These are phyloP conservation scores for Pseudozyma pruni DNA, from an alignment of 1,284 basidiomycete species.

Conservation along the genomic window DNA sequence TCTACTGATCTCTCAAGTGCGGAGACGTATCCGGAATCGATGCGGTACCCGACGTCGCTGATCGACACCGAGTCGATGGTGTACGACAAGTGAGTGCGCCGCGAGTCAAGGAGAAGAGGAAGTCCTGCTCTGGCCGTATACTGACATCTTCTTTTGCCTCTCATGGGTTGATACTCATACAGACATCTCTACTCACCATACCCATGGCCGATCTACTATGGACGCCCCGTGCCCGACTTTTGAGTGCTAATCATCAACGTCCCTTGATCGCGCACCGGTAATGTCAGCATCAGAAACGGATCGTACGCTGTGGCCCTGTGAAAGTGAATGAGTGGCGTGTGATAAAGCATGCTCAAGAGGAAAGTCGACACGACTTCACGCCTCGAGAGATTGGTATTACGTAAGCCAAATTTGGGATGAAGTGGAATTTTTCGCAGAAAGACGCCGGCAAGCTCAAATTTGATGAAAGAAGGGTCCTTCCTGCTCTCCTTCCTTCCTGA, in stretches of 20 bases:
- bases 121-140: no score
- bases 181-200: constrained; percentile 54
- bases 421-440: constrained; percentile 22
- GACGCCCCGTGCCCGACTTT: constrained; percentile 21
- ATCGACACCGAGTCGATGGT: constrained; percentile 43
- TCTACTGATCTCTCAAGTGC: background rate
- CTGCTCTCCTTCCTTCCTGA: background rate
- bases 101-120: no score
- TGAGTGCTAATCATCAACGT: background rate
- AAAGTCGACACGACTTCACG: no score
- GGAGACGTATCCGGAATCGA: constrained; percentile 39
- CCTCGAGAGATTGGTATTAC: no score
- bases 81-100: constrained; percentile 52
- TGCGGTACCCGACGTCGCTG: constrained; percentile 43
- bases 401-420: constrained; percentile 22
- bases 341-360: no score
- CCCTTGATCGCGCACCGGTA: no score
- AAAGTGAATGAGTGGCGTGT: background rate
- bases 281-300: no score
- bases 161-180: background rate
- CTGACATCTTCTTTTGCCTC: background rate
- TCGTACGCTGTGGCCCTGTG: no score
- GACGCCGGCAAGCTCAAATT: constrained; percentile 11
- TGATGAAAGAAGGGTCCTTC: constrained; percentile 15
- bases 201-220: constrained; percentile 51